Base-by-base conservation (phyloP, 2,329 filamentous ascomycete species). In the Colletotrichum noveboracense region DNA sequence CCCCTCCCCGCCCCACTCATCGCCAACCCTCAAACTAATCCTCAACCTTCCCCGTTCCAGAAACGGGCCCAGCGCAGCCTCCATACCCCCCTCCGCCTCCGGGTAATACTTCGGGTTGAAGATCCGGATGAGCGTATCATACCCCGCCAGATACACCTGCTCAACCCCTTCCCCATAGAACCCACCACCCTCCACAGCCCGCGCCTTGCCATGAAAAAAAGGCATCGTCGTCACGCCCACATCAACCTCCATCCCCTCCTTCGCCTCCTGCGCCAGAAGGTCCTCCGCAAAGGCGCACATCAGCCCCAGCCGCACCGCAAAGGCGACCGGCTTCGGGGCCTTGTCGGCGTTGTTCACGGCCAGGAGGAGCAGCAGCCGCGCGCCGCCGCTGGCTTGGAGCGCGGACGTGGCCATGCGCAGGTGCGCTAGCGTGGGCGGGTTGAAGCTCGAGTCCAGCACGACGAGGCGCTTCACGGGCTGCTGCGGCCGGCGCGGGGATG, bases 81-180 rank as follows among this genome's bases (percentile, higher is more conserved):
- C 86, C 77, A 93, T 90, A 79, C 70, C 62, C 81, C 86, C n/a
- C 26, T 48, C 60, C 26, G 56, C 70, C 30, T 7, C 56, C 73
- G 24, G 81, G 80, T 95, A 95, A 84, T 96, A 96, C 81, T 94
- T 94, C 1, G 93, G 89, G 65, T 94, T 87, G 70, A 94, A 91
- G 68, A 96, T 91, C 24, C 94, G 90, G 18, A 94, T 91, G 8
- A 96, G 85, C 0, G 94, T 96, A 80, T 96, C 94, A 81, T 92
- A 96, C 32, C 95, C 95, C 3, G 92, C 90, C 4, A 96, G 89
- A 80, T 94, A 94, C 6, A 94, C 85, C 79, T 95, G 93, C 69
- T 89, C 85, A 12, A 36, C 48, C 34, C 16, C 71, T 0, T 32
- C 10, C 36, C 48, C 7, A 78, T 91, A 92, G 48, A 86, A 85